Evolutionary conservation across 805 yeast species (phyloP).

Genomic region (Starmerella tilneyi): DNA sequence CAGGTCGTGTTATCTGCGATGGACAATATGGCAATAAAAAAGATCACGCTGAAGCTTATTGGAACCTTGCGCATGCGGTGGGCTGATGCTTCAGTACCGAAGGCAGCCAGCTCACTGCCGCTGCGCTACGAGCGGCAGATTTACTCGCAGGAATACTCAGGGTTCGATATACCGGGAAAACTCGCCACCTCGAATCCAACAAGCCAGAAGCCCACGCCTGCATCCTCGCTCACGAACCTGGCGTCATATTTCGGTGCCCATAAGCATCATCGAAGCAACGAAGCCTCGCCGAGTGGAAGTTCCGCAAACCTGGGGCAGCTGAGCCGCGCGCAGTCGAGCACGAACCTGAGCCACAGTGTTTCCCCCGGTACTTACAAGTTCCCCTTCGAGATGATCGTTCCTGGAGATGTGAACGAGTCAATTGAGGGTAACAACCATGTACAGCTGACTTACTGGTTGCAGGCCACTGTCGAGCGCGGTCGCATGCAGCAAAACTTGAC

Average conservation of each 20-base stretch:
- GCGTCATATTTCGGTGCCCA: constrained; percentile 26
- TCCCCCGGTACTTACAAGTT: constrained; percentile 71
- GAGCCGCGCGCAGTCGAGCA: constrained; percentile 9
- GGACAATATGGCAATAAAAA: constrained; percentile 64
- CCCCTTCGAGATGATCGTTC: constrained; percentile 75
- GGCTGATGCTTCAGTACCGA: constrained; percentile 36
- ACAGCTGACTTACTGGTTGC: constrained; percentile 57
- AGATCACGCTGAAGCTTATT: constrained; percentile 51
- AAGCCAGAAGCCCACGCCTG: constrained; percentile 26
- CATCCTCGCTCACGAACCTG: constrained; percentile 26
- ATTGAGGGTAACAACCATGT: constrained; percentile 84
- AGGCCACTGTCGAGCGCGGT: constrained; percentile 75
- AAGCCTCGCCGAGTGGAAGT: constrained; percentile 10
- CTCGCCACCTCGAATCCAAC: constrained; percentile 12
- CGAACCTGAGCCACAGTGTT: constrained; percentile 14
- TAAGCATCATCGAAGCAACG: constrained; percentile 15
- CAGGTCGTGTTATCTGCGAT: constrained; percentile 61
- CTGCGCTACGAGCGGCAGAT: constrained; percentile 45
- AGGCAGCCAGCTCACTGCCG: constrained; percentile 15
- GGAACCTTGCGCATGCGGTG: constrained; percentile 60
- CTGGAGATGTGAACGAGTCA: constrained; percentile 78
- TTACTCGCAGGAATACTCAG: constrained; percentile 56
- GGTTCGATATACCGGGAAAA: constrained; percentile 20
- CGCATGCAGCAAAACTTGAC: constrained; percentile 56
- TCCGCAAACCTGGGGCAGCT: background rate